Evolutionary conservation across 768 basidiomycete genomes (phyloP).

Genomic region (Coprinellus aureogranulatus): DNA sequence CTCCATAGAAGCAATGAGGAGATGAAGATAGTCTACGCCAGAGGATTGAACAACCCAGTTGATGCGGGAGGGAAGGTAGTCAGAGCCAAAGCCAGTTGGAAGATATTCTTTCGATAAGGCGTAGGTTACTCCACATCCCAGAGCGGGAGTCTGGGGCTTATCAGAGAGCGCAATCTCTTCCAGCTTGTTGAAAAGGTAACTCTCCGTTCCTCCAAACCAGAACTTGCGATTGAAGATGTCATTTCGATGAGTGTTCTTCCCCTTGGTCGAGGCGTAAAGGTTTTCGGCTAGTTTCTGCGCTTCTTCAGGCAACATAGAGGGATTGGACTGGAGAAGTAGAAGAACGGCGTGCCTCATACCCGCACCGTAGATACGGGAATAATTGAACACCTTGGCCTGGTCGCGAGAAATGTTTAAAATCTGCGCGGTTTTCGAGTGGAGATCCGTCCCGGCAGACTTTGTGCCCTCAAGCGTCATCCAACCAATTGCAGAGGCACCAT

Average conservation of each 20-base stretch:
- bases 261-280: slow-evolving; percentile 91
- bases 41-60: slow-evolving; percentile 99
- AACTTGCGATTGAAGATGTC: slow-evolving; percentile 81
- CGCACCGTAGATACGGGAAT: slow-evolving; percentile 97
- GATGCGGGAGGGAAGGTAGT: slow-evolving; percentile 94
- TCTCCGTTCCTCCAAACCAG: slow-evolving; percentile 97
- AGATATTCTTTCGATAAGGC: slow-evolving; percentile 91
- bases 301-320: slow-evolving; percentile 71
- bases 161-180: slow-evolving; percentile 91
- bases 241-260: slow-evolving; percentile 74
- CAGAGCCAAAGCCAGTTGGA: slow-evolving; percentile 73
- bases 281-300: slow-evolving; percentile 81
- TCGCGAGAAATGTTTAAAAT: slow-evolving; percentile 93
- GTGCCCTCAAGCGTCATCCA: slow-evolving; percentile 99
- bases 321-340: slow-evolving; percentile 80
- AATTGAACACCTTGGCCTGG: slow-evolving; percentile 98
- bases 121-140: slow-evolving; percentile 91
- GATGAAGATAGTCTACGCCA: slow-evolving; percentile 96
- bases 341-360: slow-evolving; percentile 92
- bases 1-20: slow-evolving; percentile 94
- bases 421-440: slow-evolving; percentile 93
- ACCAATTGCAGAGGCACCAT: slow-evolving; percentile 94
- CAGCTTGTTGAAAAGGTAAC: slow-evolving; percentile 95
- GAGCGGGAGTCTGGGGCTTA: slow-evolving; percentile 84
- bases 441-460: slow-evolving; percentile 89